A percentile compares a stretch with the other conserved stretches of the same genome.
Evolutionary conservation across 495 filamentous ascomycete species (phyloP).

Genomic region (Pyrenula massariospora): DNA sequence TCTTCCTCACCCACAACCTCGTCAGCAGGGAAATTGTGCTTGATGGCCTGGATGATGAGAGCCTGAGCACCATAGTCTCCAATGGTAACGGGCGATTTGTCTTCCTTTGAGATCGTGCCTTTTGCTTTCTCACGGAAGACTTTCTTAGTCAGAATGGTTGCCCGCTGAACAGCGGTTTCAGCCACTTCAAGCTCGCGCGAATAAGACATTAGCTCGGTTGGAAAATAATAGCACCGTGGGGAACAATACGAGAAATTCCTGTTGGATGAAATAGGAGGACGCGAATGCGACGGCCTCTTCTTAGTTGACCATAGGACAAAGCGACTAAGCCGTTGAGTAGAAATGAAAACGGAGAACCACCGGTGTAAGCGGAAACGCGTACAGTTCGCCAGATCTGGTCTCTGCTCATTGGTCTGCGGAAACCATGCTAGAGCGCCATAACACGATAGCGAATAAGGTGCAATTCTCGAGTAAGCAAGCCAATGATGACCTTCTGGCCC

Average conservation of each 20-base stretch:
- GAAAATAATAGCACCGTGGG: too few species aligned
- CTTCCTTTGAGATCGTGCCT: constrained; percentile 85
- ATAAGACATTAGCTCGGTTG: constrained; percentile 45
- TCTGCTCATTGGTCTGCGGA: too few species aligned
- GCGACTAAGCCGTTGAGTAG: too few species aligned
- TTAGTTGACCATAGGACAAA: too few species aligned
- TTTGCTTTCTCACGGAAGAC: constrained; percentile 90
- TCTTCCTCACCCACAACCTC: constrained; percentile 95
- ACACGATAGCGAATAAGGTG: too few species aligned
- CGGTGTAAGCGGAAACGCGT: not conserved
- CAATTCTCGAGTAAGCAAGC: too few species aligned
- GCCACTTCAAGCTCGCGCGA: constrained; percentile 73
- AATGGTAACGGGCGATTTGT: constrained; percentile 92
- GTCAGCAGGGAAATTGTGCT: constrained; percentile 79
- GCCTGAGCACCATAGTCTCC: constrained; percentile 98
- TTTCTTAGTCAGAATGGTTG: constrained; percentile 74
- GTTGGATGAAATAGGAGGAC: too few species aligned
- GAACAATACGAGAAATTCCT: too few species aligned
- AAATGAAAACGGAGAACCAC: too few species aligned
- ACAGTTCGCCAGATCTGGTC: not conserved
- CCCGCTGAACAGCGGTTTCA: constrained; percentile 84
- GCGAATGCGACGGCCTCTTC: too few species aligned
- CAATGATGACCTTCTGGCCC: too few species aligned
- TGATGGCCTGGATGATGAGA: constrained; percentile 81
- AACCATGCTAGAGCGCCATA: too few species aligned